Evolutionary conservation across 1,284 basidiomycete genomes (phyloP), one percentile per base, ranked within the genome.

Genomic region (Wolfiporia cocos): DNA sequence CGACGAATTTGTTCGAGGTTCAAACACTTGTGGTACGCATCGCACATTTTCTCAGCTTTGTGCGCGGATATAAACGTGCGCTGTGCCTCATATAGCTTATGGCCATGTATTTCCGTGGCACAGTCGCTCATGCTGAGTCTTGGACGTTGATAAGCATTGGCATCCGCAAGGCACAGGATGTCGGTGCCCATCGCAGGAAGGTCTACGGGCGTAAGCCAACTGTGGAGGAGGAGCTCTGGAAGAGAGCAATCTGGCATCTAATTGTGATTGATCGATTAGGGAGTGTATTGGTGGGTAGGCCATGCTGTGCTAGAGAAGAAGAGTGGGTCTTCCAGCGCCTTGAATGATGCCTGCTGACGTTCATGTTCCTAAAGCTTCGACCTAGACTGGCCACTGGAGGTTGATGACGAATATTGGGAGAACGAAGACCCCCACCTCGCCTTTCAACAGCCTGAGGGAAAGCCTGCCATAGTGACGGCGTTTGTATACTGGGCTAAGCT

Each of bases 341-440:
- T 28, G 30, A 20, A 46, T 46, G 6, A 19, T 44, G 15, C 26
- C 40, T 30, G 37, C 4, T 29, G 40, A 28, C 26, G 31, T 7
- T 35, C 11, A 18, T 9, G 18, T 20, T 20, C 34, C 15, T n/a
- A 4, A 53, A 86, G 85, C 59, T 83, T 86, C 57, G 89, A 93
- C 58, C 66, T 85, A 19, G 86, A 87, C 29, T 69, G 85, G 37
- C 88, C 89, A 1, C 65, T 87, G 6, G 86, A 89, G 55, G 81
- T 93, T 5, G 86, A 92, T 49, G 92, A 95, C 55, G 86, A 92
- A 49, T 90, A 81, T 54, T 92, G 86, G 88, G 76, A 79, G 52
- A 57, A 66, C 39, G 68, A 71, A 2, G 67, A 74, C 42, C 68
- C 71, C 4, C 57, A 68, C 17, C 46, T 60, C 34, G 65, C 67